Evolutionary conservation across 176 grass and related monocot species (phyloP).

Genomic region (Avena insularis): DNA sequence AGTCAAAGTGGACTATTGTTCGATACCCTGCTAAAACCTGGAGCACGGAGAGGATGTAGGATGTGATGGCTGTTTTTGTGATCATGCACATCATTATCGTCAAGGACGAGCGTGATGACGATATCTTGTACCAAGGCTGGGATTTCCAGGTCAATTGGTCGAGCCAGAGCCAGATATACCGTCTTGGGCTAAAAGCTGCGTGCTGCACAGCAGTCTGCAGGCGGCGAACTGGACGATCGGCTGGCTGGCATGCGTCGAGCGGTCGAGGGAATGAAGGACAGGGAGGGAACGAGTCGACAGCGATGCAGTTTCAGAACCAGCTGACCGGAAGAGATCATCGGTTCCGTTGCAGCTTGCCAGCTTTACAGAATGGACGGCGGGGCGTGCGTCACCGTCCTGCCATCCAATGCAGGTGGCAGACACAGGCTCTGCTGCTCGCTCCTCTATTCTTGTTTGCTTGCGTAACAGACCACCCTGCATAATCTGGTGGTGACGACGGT

Average conservation of each 20-base stretch:
- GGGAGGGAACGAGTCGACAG: neutral
- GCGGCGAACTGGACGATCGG: neutral
- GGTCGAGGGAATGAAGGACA: neutral
- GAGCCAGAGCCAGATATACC: too few species aligned
- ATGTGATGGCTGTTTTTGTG: too few species aligned
- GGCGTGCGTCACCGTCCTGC: neutral
- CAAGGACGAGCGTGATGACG: too few species aligned
- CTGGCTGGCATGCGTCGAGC: neutral
- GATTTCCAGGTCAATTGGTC: too few species aligned
- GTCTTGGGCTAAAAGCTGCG: neutral
- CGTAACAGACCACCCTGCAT: neutral
- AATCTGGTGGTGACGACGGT: neutral
- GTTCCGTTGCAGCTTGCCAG: neutral
- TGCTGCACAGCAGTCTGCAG: neutral
- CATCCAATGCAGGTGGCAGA: constrained; percentile 8
- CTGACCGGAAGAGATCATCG: neutral
- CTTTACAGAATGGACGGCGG: neutral
- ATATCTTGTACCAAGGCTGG: too few species aligned
- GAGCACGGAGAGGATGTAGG: too few species aligned
- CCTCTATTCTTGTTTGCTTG: neutral
- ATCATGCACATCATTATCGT: too few species aligned
- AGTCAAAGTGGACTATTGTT: too few species aligned
- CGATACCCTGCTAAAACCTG: too few species aligned
- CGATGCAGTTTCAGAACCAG: neutral
- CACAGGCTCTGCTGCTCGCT: neutral